Base-by-base conservation (phyloP, 352 stramenopile species). In the Pythium scleroteichum region DNA sequence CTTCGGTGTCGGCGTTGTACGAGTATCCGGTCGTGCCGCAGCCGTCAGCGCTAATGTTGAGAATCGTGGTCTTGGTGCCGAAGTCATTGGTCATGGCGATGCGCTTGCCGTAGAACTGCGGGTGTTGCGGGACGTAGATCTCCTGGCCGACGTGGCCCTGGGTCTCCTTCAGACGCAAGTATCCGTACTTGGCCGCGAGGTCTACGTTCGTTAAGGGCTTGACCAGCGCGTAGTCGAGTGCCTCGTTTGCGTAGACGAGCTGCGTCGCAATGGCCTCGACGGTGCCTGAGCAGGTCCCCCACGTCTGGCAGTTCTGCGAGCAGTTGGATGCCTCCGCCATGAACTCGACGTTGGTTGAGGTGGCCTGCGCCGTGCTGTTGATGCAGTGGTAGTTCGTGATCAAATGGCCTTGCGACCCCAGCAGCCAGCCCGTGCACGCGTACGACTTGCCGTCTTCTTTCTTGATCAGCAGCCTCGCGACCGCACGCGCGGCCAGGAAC, bases 341-440 rank as follows among this genome's bases (percentile, higher is more conserved):
- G 59, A 92, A 90, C 62, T 92, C 79, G 22, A 88, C 73, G 0
- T 66, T 84, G 9, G 72, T 79, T 19, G 41, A 52, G 2, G 38
- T 47, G 0, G 82, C 79, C 16, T 90, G 74, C 10, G 45, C 50
- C 13, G 74, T 59, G 0, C 62, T 69, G 23, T 73, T 66, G n/a
- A 88, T 67, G 67, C 82, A 90, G 63, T 92, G 82, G 53, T 88
- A 71, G 61, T 92, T 92, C 12, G 82, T 92, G 44, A 92, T 66
- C 46, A 92, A 22, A 54, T 92, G 76, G 3, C 78, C 75, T 35
- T 78, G 58, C 8, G 73, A 80, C 38, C 82, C 82, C 26, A 87
- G 48, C 13, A 92, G 53, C 79, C 78, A 92, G 24, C 66, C 79
- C 1, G 82, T 88, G 62, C 82, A 92, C 0, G 73, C 73, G 2